These are phyloP conservation scores for Mycena alexandri DNA, from an alignment of 768 basidiomycete species.

Conservation along the genomic window DNA sequence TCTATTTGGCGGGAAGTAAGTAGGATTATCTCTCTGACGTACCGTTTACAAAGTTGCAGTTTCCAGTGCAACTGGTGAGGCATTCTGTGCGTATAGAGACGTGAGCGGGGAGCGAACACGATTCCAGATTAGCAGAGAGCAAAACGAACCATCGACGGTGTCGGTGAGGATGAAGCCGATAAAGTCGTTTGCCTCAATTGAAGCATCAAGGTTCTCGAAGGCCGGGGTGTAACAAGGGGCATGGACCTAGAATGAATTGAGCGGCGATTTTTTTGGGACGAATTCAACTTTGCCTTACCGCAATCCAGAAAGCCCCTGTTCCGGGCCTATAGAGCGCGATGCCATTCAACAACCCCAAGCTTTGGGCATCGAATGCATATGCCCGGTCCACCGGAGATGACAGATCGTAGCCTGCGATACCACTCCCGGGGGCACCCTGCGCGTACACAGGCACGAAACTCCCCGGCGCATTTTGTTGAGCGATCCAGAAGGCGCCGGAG, in stretches of 20 bases:
- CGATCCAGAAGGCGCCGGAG: neutral
- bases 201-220: constrained; percentile 1
- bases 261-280: neutral
- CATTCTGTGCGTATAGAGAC: constrained; percentile 4
- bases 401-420: constrained; percentile 4
- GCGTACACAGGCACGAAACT: neutral
- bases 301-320: neutral
- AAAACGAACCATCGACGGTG: constrained; percentile 4
- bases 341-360: constrained; percentile 2
- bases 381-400: neutral
- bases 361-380: constrained; percentile 3
- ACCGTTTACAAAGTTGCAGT: constrained; percentile 10
- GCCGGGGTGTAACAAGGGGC: constrained; percentile 4
- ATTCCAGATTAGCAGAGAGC: neutral
- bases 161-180: constrained; percentile 3
- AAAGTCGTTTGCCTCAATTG: neutral
- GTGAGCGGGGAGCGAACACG: neutral
- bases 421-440: neutral
- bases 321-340: constrained; percentile 4
- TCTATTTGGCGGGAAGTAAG: neutral
- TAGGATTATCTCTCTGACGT: constrained; percentile 2
- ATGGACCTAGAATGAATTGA: constrained; percentile 4
- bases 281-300: constrained; percentile 3
- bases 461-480: constrained; percentile 2
- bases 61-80: neutral